Base-by-base conservation (phyloP, 768 basidiomycete species). In the Dictyophora rubrovolvata region DNA sequence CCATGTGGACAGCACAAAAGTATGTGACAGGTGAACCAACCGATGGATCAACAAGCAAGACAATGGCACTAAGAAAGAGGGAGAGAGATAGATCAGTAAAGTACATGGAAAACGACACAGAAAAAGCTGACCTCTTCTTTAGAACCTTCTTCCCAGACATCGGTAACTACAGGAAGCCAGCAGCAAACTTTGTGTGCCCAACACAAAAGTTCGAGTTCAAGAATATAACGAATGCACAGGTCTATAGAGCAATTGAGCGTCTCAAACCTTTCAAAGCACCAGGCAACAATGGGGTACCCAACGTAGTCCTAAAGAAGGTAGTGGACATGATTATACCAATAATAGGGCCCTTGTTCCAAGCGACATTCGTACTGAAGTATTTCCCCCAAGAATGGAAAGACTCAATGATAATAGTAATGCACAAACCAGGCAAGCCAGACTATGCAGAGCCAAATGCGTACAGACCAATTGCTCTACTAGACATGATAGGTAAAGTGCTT, bases 381-480 rank as follows among this genome's bases (percentile, higher is more conserved):
- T 51, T 46, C 53, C 53, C 35, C 1, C n/a, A 9, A 11, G 10
- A 11, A 5, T 59, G 57, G 57, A 50, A 18, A 17, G 34, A 53
- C 7, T 52, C 64, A 16, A 49, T 52, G 0, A 56, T 55, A 0
- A 47, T 62, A 0, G 14, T 55, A 0, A 54, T 35, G 21, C 49
- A 23, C 0, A 59, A 59, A 23, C 55, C 55, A 20, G 47, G 55
- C 7, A 56, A 55, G 20, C 17, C 37, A n/a, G 54, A 61, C 49
- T 54, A 60, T 57, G 21, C 59, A 37, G 57, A 37, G 22, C 35
- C 62, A 20, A 84, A 83, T 80, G 71, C 83, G 36, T 70, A 69
- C 65, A 80, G 84, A 67, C 54, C 50, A 4, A 36, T 61, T 9
- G 60, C 60, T 1, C 46, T 61, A 8, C 42, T 55, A 14, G 21